Evolutionary conservation across 208 protist genomes (phyloP), one percentile per base, ranked within the genome.

Genomic region (Leishmania guyanensis): DNA sequence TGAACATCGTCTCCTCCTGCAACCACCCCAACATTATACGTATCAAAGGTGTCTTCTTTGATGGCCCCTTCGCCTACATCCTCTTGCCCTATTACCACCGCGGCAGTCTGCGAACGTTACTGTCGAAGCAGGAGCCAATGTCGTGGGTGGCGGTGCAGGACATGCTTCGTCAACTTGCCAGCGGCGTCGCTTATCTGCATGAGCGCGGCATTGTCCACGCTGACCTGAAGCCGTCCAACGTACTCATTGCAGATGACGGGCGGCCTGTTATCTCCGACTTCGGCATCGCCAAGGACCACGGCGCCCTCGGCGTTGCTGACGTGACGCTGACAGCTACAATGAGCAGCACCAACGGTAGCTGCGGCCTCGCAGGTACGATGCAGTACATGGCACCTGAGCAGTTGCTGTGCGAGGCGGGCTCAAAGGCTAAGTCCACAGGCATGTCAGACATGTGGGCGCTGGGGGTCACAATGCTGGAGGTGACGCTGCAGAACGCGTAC

Each of bases 261-360:
- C 82, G 87, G 36, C 87, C 92, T 2, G 87, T 93, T 29, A 84
- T 98, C 64, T 83, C 91, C 10, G 95, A 98, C 81, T 97, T 98
- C 82, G 95, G 95, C 76, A 91, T 94, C 51, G 89, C 89, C 14
- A 91, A 90, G 84, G 80, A 90, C 46, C 79, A 79, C 70, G 89
- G 84, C 69, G 51, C 48, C 5, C 88, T 90, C 39, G 88, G 88
- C 39, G 56, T 66, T 17, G 60, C 80, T 6, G 90, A 94, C 76
- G 12, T 91, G 66, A 92, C 88, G 51, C n/a, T 85, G 69, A 88
- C 84, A 20, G 75, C 77, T 17, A 91, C 88, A 17, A 54, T 78
- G 50, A 86, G 81, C 1, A 82, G 36, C 54, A 91, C 79, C 51
- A 84, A 51, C 73, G 77, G 68, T 17, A 62, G 75, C 17, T 5